Conservation (phyloP, 1,139 yeast species). For the Candida tropicalis region DNA sequence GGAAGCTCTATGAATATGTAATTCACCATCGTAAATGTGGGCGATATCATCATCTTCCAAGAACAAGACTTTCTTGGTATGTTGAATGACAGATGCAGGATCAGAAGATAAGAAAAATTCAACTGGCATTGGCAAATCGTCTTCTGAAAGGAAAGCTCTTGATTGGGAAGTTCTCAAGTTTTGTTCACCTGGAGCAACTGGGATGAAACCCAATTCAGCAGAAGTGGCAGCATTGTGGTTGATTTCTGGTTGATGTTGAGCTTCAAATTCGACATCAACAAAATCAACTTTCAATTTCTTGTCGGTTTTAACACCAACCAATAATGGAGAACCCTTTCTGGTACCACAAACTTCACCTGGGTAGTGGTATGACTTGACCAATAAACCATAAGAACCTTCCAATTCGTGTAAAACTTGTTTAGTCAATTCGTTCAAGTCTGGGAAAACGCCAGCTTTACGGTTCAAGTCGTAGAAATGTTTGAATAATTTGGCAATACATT, state of each 20-base stretch:
- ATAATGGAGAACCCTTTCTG: slow-evolving; percentile 95
- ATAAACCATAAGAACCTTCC: slow-evolving; percentile 96
- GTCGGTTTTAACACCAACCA: slow-evolving; percentile 96
- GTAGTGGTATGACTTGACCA: slow-evolving; percentile 88
- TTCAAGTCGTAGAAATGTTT: slow-evolving; percentile 88
- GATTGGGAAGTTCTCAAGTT: slow-evolving; percentile 86
- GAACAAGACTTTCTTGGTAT: slow-evolving; percentile 94
- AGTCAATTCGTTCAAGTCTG: slow-evolving; percentile 87
- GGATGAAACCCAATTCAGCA: slow-evolving; percentile 33
- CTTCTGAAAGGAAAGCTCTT: slow-evolving; percentile 89
- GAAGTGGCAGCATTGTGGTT: slow-evolving; percentile 13
- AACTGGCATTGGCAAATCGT: slow-evolving; percentile 90
- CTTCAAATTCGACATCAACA: slow-evolving; percentile 97
- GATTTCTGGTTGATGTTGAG: slow-evolving; percentile 26
- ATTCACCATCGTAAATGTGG: slow-evolving; percentile 96
- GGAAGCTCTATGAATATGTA: slow-evolving; percentile 91
- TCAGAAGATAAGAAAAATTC: slow-evolving; percentile 97
- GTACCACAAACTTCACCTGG: slow-evolving; percentile 98
- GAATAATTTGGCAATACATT: slow-evolving; percentile 93
- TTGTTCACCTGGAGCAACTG: slow-evolving; percentile 48
- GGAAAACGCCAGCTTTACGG: slow-evolving; percentile 49
- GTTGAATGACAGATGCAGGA: slow-evolving; percentile 97
- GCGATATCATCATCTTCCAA: slow-evolving; percentile 99
- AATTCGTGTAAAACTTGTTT: slow-evolving; percentile 90
- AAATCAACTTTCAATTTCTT: slow-evolving; percentile 95